Conservation (phyloP, 2,329 filamentous ascomycete genomes). For the Fusarium globosum region DNA sequence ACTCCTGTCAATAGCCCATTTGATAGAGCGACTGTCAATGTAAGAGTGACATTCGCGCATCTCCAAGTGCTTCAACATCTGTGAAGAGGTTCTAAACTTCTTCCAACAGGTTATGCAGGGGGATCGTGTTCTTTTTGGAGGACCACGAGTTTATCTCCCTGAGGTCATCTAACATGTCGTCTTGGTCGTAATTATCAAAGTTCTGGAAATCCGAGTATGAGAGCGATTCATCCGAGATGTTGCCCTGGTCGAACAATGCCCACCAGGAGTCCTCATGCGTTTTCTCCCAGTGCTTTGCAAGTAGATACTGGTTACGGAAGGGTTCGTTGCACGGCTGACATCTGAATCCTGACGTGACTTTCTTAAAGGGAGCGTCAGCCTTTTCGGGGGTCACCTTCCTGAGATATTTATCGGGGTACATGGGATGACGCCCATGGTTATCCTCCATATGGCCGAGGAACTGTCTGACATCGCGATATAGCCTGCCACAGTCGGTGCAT, state of each 20-base stretch:
- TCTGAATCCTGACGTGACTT: too few relatives aligned
- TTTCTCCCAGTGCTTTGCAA: too few relatives aligned
- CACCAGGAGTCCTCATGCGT: background rate
- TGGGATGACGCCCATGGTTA: too few relatives aligned
- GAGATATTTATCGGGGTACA: too few relatives aligned
- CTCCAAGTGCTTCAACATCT: background rate
- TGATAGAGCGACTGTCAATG: background rate
- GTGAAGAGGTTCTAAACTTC: background rate
- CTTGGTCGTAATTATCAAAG: background rate
- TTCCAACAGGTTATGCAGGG: background rate
- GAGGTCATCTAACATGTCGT: background rate
- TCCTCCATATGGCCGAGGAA: too few relatives aligned
- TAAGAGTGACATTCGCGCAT: background rate
- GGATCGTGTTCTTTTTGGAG: background rate
- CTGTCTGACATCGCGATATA: too few relatives aligned
- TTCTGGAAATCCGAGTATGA: background rate
- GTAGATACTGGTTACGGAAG: too few relatives aligned
- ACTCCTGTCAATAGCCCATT: background rate
- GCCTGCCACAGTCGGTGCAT: too few relatives aligned
- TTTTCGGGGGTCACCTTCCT: too few relatives aligned
- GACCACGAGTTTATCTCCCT: background rate
- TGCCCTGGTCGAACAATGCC: background rate
- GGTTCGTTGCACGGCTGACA: too few relatives aligned
- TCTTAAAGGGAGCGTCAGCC: too few relatives aligned
- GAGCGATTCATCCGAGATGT: background rate